These are phyloP conservation scores for Hyaloperonospora brassicae DNA, from an alignment of 352 stramenopile species.

Conservation along the genomic window DNA sequence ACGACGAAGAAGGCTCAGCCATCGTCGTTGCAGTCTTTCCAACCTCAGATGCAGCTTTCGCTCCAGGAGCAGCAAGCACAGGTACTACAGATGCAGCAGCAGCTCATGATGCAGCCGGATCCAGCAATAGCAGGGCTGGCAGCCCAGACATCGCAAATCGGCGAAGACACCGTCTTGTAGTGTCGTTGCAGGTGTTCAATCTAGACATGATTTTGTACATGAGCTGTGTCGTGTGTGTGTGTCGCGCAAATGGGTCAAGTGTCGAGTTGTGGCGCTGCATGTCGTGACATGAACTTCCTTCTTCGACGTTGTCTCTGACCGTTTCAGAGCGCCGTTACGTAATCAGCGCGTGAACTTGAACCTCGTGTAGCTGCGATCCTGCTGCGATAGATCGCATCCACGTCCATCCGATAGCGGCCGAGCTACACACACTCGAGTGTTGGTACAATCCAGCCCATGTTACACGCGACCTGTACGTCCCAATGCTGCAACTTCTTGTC, in stretches of 20 bases:
- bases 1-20: slow-evolving; percentile 18
- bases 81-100: slow-evolving; percentile 23
- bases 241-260: too few relatives aligned
- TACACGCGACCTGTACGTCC: too few relatives aligned
- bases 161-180: slow-evolving; percentile 27
- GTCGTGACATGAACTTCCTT: too few relatives aligned
- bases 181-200: slow-evolving; percentile 8
- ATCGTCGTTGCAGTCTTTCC: slow-evolving; percentile 12
- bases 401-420: too few relatives aligned
- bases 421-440: too few relatives aligned
- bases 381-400: too few relatives aligned
- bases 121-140: slow-evolving; percentile 22
- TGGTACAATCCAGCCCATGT: too few relatives aligned
- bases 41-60: slow-evolving; percentile 11
- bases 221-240: neutral
- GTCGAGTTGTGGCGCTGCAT: too few relatives aligned
- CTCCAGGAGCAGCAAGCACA: slow-evolving; percentile 18
- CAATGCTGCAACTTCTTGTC: too few relatives aligned
- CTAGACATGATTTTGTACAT: slow-evolving; percentile 14
- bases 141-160: slow-evolving; percentile 19
- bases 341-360: neutral
- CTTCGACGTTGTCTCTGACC: too few relatives aligned
- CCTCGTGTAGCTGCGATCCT: too few relatives aligned
- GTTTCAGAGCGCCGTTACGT: neutral
- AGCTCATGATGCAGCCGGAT: slow-evolving; percentile 27